Evolutionary conservation across 2,329 filamentous ascomycete species (phyloP).

Genomic region (Fusarium sublunatum): DNA sequence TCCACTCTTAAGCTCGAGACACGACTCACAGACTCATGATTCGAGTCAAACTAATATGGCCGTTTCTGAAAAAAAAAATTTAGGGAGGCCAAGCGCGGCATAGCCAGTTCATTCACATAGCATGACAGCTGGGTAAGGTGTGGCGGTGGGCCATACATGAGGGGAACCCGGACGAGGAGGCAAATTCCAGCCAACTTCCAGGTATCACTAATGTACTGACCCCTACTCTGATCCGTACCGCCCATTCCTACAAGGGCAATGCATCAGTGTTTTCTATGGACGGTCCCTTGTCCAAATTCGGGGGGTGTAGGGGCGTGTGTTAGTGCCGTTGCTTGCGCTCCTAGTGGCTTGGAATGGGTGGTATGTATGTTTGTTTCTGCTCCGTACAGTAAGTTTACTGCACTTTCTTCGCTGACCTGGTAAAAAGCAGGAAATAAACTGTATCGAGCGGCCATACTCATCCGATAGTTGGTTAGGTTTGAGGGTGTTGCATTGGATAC

Average conservation of each 20-base stretch:
- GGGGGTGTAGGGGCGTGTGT: slow-evolving; percentile 2
- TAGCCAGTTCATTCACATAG: slow-evolving; percentile 26
- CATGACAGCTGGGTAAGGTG: slow-evolving; percentile 42
- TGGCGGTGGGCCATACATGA: slow-evolving; percentile 29
- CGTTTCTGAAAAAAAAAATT: slow-evolving; percentile 21
- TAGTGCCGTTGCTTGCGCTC: not conserved
- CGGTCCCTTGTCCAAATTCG: slow-evolving; percentile 6
- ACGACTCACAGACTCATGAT: slow-evolving; percentile 22
- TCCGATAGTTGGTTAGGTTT: slow-evolving; percentile 1
- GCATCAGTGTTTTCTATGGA: slow-evolving; percentile 1
- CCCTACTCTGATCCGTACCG: not conserved
- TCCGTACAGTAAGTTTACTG: not conserved
- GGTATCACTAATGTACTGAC: slow-evolving; percentile 6
- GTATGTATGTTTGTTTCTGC: slow-evolving; percentile 1
- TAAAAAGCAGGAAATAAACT: not conserved
- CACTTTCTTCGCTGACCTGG: not conserved
- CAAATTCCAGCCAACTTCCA: not conserved
- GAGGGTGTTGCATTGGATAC: slow-evolving; percentile 22
- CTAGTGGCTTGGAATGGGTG: slow-evolving; percentile 13
- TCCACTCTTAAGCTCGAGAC: slow-evolving; percentile 30
- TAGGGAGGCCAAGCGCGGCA: slow-evolving; percentile 40
- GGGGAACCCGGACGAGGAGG: slow-evolving; percentile 5
- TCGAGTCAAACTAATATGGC: slow-evolving; percentile 33
- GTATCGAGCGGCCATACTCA: not conserved
- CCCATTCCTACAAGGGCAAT: slow-evolving; percentile 1